Percentiles rank a stretch among this genome's conserved stretches.
Conservation (phyloP, 2,329 filamentous ascomycete species). For the Hypoxylon sp. region DNA sequence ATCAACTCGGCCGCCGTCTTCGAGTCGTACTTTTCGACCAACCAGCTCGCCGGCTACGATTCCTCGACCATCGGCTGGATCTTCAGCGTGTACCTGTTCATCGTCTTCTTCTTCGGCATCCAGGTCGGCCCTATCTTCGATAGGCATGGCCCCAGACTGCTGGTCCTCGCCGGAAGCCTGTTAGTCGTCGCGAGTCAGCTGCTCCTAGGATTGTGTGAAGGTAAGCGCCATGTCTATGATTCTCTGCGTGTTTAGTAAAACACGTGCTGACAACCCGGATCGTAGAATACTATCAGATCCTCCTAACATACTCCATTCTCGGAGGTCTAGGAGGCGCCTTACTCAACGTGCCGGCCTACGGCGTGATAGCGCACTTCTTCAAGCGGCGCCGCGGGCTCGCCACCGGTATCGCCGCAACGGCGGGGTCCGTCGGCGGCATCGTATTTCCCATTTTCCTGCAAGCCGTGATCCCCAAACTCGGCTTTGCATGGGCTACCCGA, state of each 20-base stretch:
- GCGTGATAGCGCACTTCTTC: conserved; percentile 85
- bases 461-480: conserved; percentile 61
- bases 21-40: conserved; percentile 79
- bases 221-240: conserved; percentile 52
- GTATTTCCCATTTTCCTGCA: conserved; percentile 69
- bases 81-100: conserved; percentile 84
- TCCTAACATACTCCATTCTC: conserved; percentile 81
- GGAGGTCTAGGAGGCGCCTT: conserved; percentile 80
- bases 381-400: conserved; percentile 79
- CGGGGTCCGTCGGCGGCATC: conserved; percentile 78
- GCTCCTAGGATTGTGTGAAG: conserved; percentile 76
- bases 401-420: conserved; percentile 84
- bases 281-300: conserved; percentile 81
- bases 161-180: conserved; percentile 76
- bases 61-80: conserved; percentile 86
- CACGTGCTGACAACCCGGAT: conserved; percentile 8
- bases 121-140: conserved; percentile 89
- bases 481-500: conserved; percentile 66
- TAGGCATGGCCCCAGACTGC: conserved; percentile 75
- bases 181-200: conserved; percentile 74
- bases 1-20: conserved; percentile 84
- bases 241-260: background rate
- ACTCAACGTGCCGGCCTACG: conserved; percentile 83
- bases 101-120: conserved; percentile 85
- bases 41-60: conserved; percentile 78